Base-by-base conservation (phyloP, 768 basidiomycete genomes). In the Pleurotus ostreatus region DNA sequence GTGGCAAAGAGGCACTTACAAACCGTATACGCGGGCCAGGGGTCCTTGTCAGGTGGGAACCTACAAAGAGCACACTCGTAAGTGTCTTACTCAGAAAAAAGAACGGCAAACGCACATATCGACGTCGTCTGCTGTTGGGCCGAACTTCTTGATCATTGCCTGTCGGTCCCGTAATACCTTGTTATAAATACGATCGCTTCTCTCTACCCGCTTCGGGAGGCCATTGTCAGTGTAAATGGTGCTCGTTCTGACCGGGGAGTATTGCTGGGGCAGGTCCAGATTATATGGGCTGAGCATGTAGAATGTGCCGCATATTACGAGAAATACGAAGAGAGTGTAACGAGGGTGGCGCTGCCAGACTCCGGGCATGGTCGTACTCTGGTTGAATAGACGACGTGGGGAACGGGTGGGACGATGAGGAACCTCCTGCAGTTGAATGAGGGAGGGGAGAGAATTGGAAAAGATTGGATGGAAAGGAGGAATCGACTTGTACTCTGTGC, bases 21-120 rank as follows among this genome's bases (percentile, higher is more conserved):
- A 48, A 78, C 75, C 15, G 81, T 83, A 61, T 83, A 83, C 3
- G 81, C 70, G 16, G 81, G 80, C 80, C 79, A 83, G 3, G 82
- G 82, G 3, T 71, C 61, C 47, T 71, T 73, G 59, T 78, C 72
- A 34, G 78, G 71, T 22, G 82, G 82, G 63, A 83, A 83, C 61
- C 81, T 82, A 57, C 16, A 43, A n/a, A 18, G 38, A 26, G 56
- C 58, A 59, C n/a, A 40, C 38, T 25, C 23, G 45, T 55, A 49
- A 59, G 37, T 8, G 2, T 4, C 47, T 37, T 13, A n/a, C 25
- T 12, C 41, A 8, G 30, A 30, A 47, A 25, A 41, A 30, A 7
- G n/a, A 15, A 16, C 22, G 22, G 18, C 13, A 22, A 34, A 70
- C 78, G 53, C 57, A 80, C 83, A 79, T 69, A 20, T 56, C 65